Percentiles rank a stretch among this genome's conserved stretches.
Conservation (phyloP, 2,329 filamentous ascomycete species). For the Anthostomella pinea region DNA sequence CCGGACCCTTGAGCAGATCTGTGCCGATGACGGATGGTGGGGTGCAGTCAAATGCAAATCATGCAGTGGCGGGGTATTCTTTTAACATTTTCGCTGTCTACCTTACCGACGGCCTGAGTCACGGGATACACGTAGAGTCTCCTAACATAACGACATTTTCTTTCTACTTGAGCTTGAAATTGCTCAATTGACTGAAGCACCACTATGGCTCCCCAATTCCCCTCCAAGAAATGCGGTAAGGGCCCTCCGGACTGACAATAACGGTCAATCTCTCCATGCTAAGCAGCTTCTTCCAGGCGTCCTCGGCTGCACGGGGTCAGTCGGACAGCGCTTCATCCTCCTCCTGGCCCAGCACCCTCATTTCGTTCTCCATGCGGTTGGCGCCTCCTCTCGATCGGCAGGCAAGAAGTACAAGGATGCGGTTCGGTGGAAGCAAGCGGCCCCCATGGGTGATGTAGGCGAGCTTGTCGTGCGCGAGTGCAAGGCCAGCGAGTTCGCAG, state of each 20-base stretch:
- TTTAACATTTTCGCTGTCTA: no score
- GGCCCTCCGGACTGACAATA: slow-evolving; percentile 9
- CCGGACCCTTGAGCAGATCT: no score
- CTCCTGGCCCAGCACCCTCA: slow-evolving; percentile 84
- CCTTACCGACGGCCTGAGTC: background rate
- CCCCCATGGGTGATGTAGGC: slow-evolving; percentile 75
- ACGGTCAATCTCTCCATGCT: slow-evolving; percentile 2
- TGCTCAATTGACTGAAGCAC: slow-evolving; percentile 3
- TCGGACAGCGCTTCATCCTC: slow-evolving; percentile 93
- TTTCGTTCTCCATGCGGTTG: slow-evolving; percentile 82
- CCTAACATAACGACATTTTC: background rate
- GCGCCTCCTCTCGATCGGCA: slow-evolving; percentile 83
- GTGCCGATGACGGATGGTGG: slow-evolving; percentile 32
- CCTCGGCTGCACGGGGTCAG: slow-evolving; percentile 87
- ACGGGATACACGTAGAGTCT: no score
- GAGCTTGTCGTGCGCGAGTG: slow-evolving; percentile 85
- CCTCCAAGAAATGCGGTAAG: slow-evolving; percentile 59
- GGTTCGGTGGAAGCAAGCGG: slow-evolving; percentile 89
- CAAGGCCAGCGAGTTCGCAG: slow-evolving; percentile 74
- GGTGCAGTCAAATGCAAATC: no score
- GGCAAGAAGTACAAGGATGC: slow-evolving; percentile 95
- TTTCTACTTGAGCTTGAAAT: background rate
- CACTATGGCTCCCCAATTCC: slow-evolving; percentile 40
- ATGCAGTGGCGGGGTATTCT: no score
- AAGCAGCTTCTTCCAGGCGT: slow-evolving; percentile 48